phyloP scores from a whole-genome alignment of 2,329 filamentous ascomycete genomes.

The Hypoxylon sp. region DNA sequence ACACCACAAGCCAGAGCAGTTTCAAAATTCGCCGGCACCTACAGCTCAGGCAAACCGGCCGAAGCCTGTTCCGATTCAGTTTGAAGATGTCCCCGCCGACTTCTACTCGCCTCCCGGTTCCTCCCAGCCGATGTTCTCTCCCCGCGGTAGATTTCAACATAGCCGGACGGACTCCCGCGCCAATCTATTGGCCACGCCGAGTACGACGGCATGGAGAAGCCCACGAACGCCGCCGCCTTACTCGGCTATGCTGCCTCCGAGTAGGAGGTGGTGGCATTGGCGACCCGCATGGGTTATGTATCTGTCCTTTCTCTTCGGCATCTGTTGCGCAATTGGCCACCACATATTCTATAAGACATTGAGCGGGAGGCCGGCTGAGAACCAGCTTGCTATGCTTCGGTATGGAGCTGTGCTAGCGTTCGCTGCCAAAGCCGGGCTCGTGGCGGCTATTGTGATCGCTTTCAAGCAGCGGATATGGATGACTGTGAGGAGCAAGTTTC shows the following conservation, averaged over 20 bases:
- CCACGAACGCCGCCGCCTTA: constrained; percentile 42
- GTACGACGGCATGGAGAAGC: constrained; percentile 36
- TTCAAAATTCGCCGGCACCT: constrained; percentile 4
- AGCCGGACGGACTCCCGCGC: constrained; percentile 35
- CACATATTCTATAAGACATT: constrained; percentile 54
- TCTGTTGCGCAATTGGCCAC: constrained; percentile 53
- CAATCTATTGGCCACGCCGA: constrained; percentile 38
- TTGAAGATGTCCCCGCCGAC: constrained; percentile 32
- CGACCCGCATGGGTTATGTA: constrained; percentile 54
- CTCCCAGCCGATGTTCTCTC: constrained; percentile 32
- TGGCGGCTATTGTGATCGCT: constrained; percentile 52
- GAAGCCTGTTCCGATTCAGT: constrained; percentile 38
- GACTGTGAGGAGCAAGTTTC: constrained; percentile 48
- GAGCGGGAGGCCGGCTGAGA: constrained; percentile 49
- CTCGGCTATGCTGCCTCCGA: constrained; percentile 14
- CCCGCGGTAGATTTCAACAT: constrained; percentile 30
- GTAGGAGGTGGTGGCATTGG: constrained; percentile 51
- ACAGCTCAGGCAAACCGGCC: constrained; percentile 21
- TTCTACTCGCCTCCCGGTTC: constrained; percentile 31
- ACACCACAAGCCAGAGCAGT: neutral
- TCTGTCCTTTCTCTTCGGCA: constrained; percentile 52
- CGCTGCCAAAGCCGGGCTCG: constrained; percentile 54
- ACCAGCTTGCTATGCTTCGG: constrained; percentile 55
- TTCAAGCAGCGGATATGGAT: constrained; percentile 51
- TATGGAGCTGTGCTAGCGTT: constrained; percentile 56